Evolutionary conservation across 2,329 filamentous ascomycete genomes (phyloP), one percentile per base, ranked within the genome.

Genomic region (Neofusicoccum parvum): DNA sequence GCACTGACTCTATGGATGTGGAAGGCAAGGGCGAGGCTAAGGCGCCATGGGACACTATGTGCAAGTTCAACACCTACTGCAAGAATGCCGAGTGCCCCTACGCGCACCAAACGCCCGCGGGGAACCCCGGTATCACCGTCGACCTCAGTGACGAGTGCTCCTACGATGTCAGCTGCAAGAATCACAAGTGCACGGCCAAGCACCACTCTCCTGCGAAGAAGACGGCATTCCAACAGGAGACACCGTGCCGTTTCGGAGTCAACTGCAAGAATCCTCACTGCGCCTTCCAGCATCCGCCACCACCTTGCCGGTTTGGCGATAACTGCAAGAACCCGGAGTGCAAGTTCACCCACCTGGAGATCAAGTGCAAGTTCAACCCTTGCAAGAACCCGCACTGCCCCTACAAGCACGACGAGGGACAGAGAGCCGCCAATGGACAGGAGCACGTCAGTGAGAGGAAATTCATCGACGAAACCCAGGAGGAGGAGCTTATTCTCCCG

Each of bases 131-230:
- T 34, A 87, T 86, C 2, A 85, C 88, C 0, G 84, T 98, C 66
- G 95, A 98, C 76, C 85, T 94, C 70, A 87, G 84, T 66, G 92
- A 96, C 72, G 83, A 86, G 17, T 99, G 95, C 81, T 86, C 86
- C 17, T 98, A 91, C 72, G 94, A 93, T 20, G 92, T 88, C 2
- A 93, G 93, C 9, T 99, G 95, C 87, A 96, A 95, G 81, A 99
- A 98, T 83, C 86, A 88, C 73, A 98, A 98, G 81, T 99, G 95
- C 75, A 91, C 91, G 9, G 94, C 87, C 36, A 91, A 92, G 66
- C 95, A 99, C 78, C 95, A 95, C 2, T 97, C 94, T 6, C 95
- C 95, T 1, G 93, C 94, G 5, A 86, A 91, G 71, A 92, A 88
- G 76, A 81, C 87, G 60, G 88, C 89, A 32, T 92, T 94, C 75